Evolutionary conservation across 148 eudicot species (phyloP), one percentile per base, ranked within the genome.

Genomic region (Rhododendron henanense): DNA sequence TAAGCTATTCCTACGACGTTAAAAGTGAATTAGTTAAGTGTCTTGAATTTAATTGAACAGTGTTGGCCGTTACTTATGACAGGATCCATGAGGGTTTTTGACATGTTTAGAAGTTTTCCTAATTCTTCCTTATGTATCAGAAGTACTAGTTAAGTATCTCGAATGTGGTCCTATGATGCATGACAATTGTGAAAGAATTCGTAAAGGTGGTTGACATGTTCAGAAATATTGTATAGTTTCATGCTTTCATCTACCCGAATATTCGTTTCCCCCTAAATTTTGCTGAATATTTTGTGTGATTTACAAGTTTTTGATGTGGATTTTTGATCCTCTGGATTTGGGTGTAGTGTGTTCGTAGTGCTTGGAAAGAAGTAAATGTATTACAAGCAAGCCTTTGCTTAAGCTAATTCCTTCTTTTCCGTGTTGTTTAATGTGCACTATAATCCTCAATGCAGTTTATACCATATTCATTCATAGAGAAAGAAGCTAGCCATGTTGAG

Each of bases 401-500:
- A 3, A 21, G 37, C 4, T 16, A 69, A 50, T 47, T 18, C 28
- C 78, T 80, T 23, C 11, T 25, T 83, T 14, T 55, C 16, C 0
- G n/a, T 19, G 18, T 57, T 51, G 33, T 50, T 71, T 53, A 44
- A 23, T 19, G 21, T 51, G 44, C 57, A 48, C 80, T 50, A 31
- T 86, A 73, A 80, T 83, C n/a, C 45, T 61, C 15, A 61, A 28
- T 91, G 93, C 96, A 97, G 99, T 93, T 94, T 84, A 97, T 97
- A 92, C 99, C 99, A 11, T 94, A 95, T 84, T 97, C 99, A 59
- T 97, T 97, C 87, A 95, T 97, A 84, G 98, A 95, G 94, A 97
- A 97, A 91, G 98, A 97, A 92, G 99, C 99, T 39, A 95, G 98
- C 85, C 99, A 97, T 91, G 98, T 97, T 90, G 96, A 95, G 89